Base-by-base conservation (phyloP, 140 eudicot genomes). In the Oenanthe javanica region DNA sequence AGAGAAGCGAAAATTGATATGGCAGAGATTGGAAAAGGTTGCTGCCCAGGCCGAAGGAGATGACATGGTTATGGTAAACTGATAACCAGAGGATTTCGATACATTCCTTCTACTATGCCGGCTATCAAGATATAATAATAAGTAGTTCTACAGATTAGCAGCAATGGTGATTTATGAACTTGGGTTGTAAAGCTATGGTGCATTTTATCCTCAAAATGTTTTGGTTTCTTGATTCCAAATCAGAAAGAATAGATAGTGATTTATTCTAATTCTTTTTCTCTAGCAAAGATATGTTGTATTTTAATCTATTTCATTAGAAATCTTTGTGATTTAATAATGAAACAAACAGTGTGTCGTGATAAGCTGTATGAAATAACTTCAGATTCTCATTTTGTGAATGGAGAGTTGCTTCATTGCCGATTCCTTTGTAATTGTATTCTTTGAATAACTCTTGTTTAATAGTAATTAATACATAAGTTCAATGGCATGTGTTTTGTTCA, bases 1-100 rank as follows among this genome's bases (percentile, higher is more conserved):
- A 76, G 92, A 91, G 89, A 85, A 86, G 78, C 93, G 97, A 9
- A 81, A 72, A 51, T 73, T 82, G 73, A 80, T 63, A 13, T 93
- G 98, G 98, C 87, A 91, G 85, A 93, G 84, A 87, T 86, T 91
- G 49, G 98, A 91, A 81, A 86, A 82, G 72, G 90, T 84, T 18
- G 98, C 96, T 64, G 86, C 89, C 16, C 84, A 82, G 67, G 80
- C 73, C 80, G 77, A 78, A 42, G 81, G 80, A 66, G 85, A 80
- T 63, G 89, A 77, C 81, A 83, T 57, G 38, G 80, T 83, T 77
- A 81, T 86, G 87, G 89, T 82, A 38, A 83, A 55, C 78, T 83
- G 81, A 81, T 27, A 47, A 66, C 50, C 21, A 23, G 21, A 15
- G 3, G 19, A 25, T 52, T 9, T 18, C 15, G 63, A 2, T 11